These are phyloP conservation scores for Helicostylum pulchrum DNA, from an alignment of 192 early-diverging fungal species.

Conservation along the genomic window DNA sequence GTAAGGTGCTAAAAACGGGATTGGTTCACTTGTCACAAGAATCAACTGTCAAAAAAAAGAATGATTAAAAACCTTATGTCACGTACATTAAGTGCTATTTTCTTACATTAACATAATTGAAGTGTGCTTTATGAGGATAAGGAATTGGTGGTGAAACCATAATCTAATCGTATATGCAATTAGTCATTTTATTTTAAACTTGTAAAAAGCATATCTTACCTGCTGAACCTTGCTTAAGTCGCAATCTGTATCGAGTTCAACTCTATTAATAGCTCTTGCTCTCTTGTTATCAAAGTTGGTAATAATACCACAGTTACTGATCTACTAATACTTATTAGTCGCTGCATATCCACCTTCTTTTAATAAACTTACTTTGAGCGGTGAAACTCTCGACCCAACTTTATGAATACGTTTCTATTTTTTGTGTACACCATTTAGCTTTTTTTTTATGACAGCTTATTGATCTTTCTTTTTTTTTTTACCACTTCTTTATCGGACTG, in stretches of 20 bases:
- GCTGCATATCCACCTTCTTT: background rate
- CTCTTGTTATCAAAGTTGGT: slow-evolving; percentile 39
- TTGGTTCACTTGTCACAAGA: slow-evolving; percentile 39
- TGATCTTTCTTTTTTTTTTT: background rate
- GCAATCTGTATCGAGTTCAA: slow-evolving; percentile 40
- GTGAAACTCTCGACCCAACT: slow-evolving; percentile 23
- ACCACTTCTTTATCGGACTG: slow-evolving; percentile 47
- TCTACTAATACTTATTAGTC: slow-evolving; percentile 4
- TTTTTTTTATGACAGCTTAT: background rate
- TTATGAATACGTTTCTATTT: slow-evolving; percentile 24
- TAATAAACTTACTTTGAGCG: slow-evolving; percentile 20
- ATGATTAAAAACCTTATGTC: background rate
- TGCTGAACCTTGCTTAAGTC: slow-evolving; percentile 46
- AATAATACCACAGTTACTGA: slow-evolving; percentile 47
- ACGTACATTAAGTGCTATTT: background rate
- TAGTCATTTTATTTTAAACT: background rate
- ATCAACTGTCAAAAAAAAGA: slow-evolving; percentile 33
- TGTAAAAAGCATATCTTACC: background rate
- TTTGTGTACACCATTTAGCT: background rate
- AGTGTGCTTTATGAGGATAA: slow-evolving; percentile 51
- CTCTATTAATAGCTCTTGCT: slow-evolving; percentile 44
- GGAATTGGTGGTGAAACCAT: slow-evolving; percentile 50
- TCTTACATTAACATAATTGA: slow-evolving; percentile 53
- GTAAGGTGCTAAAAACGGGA: slow-evolving; percentile 52
- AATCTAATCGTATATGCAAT: slow-evolving; percentile 14